A percentile compares a stretch with the other conserved stretches of the same genome.
phyloP scores from a whole-genome alignment of 2,329 filamentous ascomycete genomes.

The Penicillium thymicola region DNA sequence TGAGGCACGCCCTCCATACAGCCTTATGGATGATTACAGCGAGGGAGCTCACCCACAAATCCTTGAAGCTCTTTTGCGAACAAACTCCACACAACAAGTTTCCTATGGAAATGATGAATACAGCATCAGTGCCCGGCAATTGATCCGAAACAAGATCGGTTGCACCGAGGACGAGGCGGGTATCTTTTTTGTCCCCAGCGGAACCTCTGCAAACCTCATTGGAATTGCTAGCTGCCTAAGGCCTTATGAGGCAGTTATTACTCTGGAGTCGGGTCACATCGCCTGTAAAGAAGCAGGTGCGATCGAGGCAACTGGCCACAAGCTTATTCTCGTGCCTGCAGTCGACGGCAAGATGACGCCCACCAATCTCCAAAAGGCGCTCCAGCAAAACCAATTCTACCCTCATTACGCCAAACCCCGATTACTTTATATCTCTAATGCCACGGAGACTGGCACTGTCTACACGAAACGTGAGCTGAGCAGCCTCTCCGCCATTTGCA shows the following conservation, averaged over 20 bases:
- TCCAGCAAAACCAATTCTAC: slow-evolving; percentile 51
- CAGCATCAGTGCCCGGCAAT: slow-evolving; percentile 41
- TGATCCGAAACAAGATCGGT: slow-evolving; percentile 38
- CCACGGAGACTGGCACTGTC: slow-evolving; percentile 51
- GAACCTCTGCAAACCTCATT: slow-evolving; percentile 53
- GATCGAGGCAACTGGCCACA: slow-evolving; percentile 52
- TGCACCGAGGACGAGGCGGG: slow-evolving; percentile 41
- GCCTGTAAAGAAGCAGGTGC: slow-evolving; percentile 51
- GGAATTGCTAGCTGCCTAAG: slow-evolving; percentile 52
- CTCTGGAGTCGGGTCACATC: slow-evolving; percentile 50
- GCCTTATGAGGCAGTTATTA: slow-evolving; percentile 52
- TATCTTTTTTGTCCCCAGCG: slow-evolving; percentile 53
- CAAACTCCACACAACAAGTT: slow-evolving; percentile 47
- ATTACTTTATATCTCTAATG: slow-evolving; percentile 53
- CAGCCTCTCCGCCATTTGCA: slow-evolving; percentile 45
- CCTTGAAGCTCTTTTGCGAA: slow-evolving; percentile 46
- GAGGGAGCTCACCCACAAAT: slow-evolving; percentile 52
- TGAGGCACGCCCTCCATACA: slow-evolving; percentile 37
- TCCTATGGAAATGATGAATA: slow-evolving; percentile 50
- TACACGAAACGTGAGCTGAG: slow-evolving; percentile 46
- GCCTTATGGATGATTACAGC: slow-evolving; percentile 53
- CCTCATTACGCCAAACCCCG: slow-evolving; percentile 53
- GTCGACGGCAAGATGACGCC: slow-evolving; percentile 50
- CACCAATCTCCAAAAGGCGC: slow-evolving; percentile 39
- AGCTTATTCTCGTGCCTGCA: slow-evolving; percentile 50